Base-by-base conservation (phyloP, 495 filamentous ascomycete species). In the Penicillium odoratum region DNA sequence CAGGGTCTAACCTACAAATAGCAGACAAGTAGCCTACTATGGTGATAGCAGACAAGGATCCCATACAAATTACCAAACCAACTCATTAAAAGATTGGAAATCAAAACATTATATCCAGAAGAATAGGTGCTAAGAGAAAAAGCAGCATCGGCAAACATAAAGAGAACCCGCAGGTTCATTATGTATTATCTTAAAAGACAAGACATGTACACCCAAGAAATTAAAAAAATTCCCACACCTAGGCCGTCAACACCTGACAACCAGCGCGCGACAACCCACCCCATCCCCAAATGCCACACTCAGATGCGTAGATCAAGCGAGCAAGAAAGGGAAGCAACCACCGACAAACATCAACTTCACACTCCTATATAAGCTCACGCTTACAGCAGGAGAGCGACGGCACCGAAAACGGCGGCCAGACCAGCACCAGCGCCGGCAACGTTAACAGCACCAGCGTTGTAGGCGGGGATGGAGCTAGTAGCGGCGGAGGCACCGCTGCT, bases 321-420 rank as follows among this genome's bases (percentile, higher is more conserved):
- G 28, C 26, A 13, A 31, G 15, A 16, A 2, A 11, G 7, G 15
- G 6, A 31, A 3, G 46, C 13, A 28, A 26, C 13, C 26, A 30
- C 46, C 44, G 21, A 16, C 26, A 16, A 5, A 40, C 4, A n/a
- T 29, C 46, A 10, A 47, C 28, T 48, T 52, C 31, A 52, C 18
- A 43, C 45, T 43, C 18, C 5, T 26, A 34, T 48, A 15, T 10
- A 51, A 31, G 40, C 57, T 64, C 18, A 57, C 33, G 44, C 48
- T 78, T 93, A 93, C 80, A 92, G 84, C 68, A 89, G 67, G 75
- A 85, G 82, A 68, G 87, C 90, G 66, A 83, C 87, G 63, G 86
- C 69, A 75, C 86, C 91, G 76, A 92, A 82, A 66, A 92, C 76
- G 76, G 82, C 87, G 64, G 85, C 89, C 59, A 92, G 84, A 73